Evolutionary conservation across 2,329 filamentous ascomycete genomes (phyloP).

Genomic region (Trichothecium roseum): DNA sequence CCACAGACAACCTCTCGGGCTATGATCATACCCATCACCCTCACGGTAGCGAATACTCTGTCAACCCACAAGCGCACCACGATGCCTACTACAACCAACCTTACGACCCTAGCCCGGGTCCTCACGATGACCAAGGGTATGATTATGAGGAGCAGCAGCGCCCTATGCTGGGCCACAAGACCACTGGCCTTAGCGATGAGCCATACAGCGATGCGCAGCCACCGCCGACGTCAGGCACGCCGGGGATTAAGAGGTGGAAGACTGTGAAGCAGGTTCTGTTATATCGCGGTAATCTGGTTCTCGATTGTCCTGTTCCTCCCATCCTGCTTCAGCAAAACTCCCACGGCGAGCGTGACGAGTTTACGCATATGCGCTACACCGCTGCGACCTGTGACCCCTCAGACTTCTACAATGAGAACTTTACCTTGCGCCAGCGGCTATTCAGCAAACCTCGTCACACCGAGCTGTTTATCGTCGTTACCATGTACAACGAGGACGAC

Average conservation of each 20-base stretch:
- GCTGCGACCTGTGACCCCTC: conserved; percentile 89
- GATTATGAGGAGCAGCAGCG: conserved; percentile 60
- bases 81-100: conserved; percentile 79
- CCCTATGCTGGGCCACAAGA: conserved; percentile 64
- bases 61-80: conserved; percentile 78
- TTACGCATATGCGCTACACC: conserved; percentile 86
- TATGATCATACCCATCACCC: conserved; percentile 33
- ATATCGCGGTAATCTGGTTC: conserved; percentile 91
- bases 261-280: conserved; percentile 97
- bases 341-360: conserved; percentile 85
- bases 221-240: conserved; percentile 24
- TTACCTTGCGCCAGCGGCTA: conserved; percentile 81
- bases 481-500: conserved; percentile 99
- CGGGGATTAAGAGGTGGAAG: conserved; percentile 77
- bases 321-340: conserved; percentile 77
- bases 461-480: conserved; percentile 91
- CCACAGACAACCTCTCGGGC: conserved; percentile 37
- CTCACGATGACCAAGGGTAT: conserved; percentile 49
- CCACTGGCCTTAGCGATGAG: conserved; percentile 31
- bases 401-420: conserved; percentile 80
- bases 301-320: conserved; percentile 92
- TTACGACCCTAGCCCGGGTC: conserved; percentile 59
- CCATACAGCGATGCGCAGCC: conserved; percentile 34
- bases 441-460: conserved; percentile 90
- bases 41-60: conserved; percentile 55